phyloP scores from a whole-genome alignment of 805 yeast species.

The Vanderwaltozyma polyspora region DNA sequence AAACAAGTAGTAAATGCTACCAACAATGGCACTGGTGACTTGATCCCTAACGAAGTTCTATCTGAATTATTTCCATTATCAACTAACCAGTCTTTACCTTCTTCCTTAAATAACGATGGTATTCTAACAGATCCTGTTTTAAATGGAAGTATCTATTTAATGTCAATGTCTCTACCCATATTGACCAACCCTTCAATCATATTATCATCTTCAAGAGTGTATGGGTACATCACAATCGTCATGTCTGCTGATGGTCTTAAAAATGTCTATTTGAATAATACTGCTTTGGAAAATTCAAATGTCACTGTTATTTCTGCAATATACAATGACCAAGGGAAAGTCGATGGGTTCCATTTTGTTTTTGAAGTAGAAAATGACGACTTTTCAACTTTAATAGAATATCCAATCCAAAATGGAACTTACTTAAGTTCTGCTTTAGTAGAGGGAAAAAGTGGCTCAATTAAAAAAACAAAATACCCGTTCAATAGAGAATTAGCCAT shows the following conservation, averaged over 20 bases:
- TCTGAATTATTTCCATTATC: slow-evolving; percentile 39
- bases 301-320: slow-evolving; percentile 25
- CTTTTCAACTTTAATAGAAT: slow-evolving; percentile 3
- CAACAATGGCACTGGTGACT: slow-evolving; percentile 30
- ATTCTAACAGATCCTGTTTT: slow-evolving; percentile 55
- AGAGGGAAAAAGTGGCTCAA: slow-evolving; percentile 32
- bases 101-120: slow-evolving; percentile 34
- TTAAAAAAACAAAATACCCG: slow-evolving; percentile 29
- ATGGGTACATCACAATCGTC: slow-evolving; percentile 61
- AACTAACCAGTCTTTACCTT: slow-evolving; percentile 34
- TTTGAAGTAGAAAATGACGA: slow-evolving; percentile 20
- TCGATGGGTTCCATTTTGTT: slow-evolving; percentile 31
- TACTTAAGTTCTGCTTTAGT: slow-evolving; percentile 28
- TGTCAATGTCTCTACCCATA: slow-evolving; percentile 73
- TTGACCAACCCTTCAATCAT: slow-evolving; percentile 62
- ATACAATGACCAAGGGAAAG: slow-evolving; percentile 12
- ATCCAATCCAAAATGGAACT: slow-evolving; percentile 23
- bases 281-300: slow-evolving; percentile 30
- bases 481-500: slow-evolving; percentile 36
- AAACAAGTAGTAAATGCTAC: slow-evolving; percentile 35
- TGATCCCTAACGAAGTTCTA: slow-evolving; percentile 24
- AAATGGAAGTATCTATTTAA: slow-evolving; percentile 37
- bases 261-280: slow-evolving; percentile 31
- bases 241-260: slow-evolving; percentile 36
- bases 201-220: slow-evolving; percentile 42